Evolutionary conservation across 345 rosid genomes (phyloP).

Genomic region (Erucastrum elatum): DNA sequence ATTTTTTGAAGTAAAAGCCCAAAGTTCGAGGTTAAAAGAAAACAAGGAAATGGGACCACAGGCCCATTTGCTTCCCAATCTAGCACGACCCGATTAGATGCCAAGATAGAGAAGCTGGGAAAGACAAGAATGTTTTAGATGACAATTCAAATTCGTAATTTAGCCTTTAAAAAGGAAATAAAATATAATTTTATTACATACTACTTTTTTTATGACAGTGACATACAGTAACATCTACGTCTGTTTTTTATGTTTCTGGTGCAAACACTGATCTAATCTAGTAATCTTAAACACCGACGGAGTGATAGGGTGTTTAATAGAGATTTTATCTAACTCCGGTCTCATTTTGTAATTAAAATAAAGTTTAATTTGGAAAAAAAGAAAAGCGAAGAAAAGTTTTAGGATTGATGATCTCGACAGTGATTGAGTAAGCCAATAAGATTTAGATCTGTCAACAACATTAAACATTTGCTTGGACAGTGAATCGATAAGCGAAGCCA

Average conservation of each 20-base stretch:
- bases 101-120: too few species aligned
- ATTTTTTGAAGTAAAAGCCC: too few species aligned
- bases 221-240: too few species aligned
- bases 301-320: not conserved
- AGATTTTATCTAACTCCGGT: not conserved
- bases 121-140: too few species aligned
- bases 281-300: not conserved
- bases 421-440: not conserved
- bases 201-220: too few species aligned
- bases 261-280: not conserved
- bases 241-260: not conserved
- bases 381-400: not conserved
- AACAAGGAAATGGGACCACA: too few species aligned
- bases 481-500: not conserved
- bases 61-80: too few species aligned
- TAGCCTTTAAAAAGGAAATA: too few species aligned
- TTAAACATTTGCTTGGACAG: conserved; percentile 9
- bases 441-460: conserved; percentile 1
- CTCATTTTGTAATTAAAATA: not conserved
- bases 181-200: too few species aligned
- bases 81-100: too few species aligned
- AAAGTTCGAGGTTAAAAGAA: too few species aligned
- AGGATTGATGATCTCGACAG: not conserved
- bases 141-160: too few species aligned
- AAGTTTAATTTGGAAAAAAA: not conserved